Base-by-base conservation (phyloP, 345 rosid genomes). In the Gossypium herbaceum region DNA sequence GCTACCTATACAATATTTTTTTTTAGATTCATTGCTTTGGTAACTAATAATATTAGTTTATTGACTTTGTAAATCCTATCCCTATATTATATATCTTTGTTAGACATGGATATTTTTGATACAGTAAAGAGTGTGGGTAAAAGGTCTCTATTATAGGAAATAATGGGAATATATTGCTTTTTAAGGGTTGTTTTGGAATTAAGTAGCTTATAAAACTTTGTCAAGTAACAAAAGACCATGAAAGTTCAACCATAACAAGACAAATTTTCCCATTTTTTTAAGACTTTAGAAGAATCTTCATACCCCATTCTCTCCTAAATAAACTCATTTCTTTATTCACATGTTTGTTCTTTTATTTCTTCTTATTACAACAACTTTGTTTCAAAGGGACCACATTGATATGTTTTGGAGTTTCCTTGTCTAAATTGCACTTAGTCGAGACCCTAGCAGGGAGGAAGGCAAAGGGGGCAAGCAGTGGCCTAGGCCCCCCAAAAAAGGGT, bases 331-430 rank as follows among this genome's bases (percentile, higher is more conserved):
- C 64, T 25, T 59, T 16, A 2, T n/a, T 17, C 58, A 16, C 58
- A n/a, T n/a, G 58, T 2, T 47, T 47, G 12, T 11, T 48, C 15
- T 48, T 48, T 12, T 48, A 48, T 12, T 48, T 48, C 15, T 54
- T 55, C 9, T 19, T 9, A 0, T 7, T 55, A 19, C 19, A n/a
- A 19, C 2, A 34, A 34, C 41, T 5, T 34, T 5, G 41, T 34
- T 55, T 55, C 20, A 20, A 45, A 45, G 4, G 71, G 71, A 67
- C 55, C 71, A 47, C 71, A 67, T 20, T 47, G 55, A 47, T 47
- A 20, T 45, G 71, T 54, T 67, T 67, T 45, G 71, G 51, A 47
- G 2, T 20, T 65, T 45, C 39, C 41, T 9, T 67, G 56, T 47
- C 71, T 24, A 47, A 67, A 22, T 22, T 47, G 71, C 39, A 47